Base-by-base conservation (phyloP, 2,329 filamentous ascomycete species). In the Talaromyces amestolkiae region DNA sequence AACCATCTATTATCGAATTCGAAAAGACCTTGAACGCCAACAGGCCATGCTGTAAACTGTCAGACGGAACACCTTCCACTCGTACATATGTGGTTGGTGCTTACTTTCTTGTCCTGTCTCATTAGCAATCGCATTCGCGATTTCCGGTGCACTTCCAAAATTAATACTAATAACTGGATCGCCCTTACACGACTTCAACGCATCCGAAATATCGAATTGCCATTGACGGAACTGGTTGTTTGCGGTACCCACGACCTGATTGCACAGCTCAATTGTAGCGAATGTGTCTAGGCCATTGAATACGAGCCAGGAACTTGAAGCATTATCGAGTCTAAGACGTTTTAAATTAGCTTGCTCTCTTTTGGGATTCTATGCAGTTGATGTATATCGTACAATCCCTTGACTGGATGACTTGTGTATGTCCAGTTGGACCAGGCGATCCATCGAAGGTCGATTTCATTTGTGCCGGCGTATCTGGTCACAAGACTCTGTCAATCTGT, bases 261-360 rank as follows among this genome's bases (percentile, higher is more conserved):
- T 82, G 68, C 86, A 89, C 41, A 89, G 77, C 7, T 79, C 77
- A 54, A 89, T 81, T 10, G 82, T 82, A 6, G 85, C 79, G 69
- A 87, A 88, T 0, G 86, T 89, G 68, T 89, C 86, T 2, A 89
- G 77, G 7, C 86, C 86, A 64, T 89, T 82, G 75, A 89, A 89
- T 0, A 87, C 77, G 1, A 89, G 79, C 78, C 82, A 88, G 3
- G 82, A 86, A 8, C 75, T 78, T 7, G 72, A 70, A 1, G 72
- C 72, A 39, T 79, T 75, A 3, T 69, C 72, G 4, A 66, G 68
- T 15, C 76, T 74, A 51, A 11, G 37, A 3, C 1, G 4, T 15
- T 3, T 4, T 45, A n/a, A 45, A 6, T 59, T 10, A 41, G 17
- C n/a, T n/a, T 15, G 7, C 22, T 1, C 33, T 37, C 8, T 56